Evolutionary conservation across 2,329 filamentous ascomycete genomes (phyloP).

Genomic region (Camillea tinctor): DNA sequence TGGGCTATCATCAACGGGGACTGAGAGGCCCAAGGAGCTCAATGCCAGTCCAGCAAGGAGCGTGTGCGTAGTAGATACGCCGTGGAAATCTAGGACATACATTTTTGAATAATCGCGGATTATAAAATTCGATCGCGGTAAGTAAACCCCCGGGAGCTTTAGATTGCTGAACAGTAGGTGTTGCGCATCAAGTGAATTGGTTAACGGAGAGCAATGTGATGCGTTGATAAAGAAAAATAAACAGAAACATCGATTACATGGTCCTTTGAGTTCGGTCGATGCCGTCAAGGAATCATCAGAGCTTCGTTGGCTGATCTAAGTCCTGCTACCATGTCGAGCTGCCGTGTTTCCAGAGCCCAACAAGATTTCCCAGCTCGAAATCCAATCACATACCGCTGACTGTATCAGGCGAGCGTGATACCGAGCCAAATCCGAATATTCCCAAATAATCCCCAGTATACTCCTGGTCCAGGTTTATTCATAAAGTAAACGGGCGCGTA

Average conservation of each 20-base stretch:
- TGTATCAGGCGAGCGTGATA: background rate
- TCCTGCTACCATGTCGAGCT: background rate
- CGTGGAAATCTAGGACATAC: constrained; percentile 18
- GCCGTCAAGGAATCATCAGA: background rate
- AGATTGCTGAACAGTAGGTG: background rate
- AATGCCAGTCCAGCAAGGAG: constrained; percentile 26
- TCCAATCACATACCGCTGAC: background rate
- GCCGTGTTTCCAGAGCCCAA: background rate
- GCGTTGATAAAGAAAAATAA: background rate
- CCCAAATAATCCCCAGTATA: background rate
- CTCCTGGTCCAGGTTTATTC: background rate
- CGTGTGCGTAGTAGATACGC: constrained; percentile 19
- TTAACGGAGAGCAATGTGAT: background rate
- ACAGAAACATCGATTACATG: background rate
- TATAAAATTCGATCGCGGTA: background rate
- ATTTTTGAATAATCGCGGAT: constrained; percentile 15
- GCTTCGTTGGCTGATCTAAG: background rate
- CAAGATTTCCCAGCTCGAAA: background rate
- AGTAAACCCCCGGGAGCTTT: background rate
- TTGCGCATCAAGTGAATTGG: background rate
- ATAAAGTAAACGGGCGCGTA: background rate
- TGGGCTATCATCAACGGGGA: constrained; percentile 48
- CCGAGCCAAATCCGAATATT: background rate
- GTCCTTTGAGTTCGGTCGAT: background rate
- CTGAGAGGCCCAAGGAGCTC: constrained; percentile 24